phyloP scores from a whole-genome alignment of 768 basidiomycete genomes.

The Tylopilus balloui region DNA sequence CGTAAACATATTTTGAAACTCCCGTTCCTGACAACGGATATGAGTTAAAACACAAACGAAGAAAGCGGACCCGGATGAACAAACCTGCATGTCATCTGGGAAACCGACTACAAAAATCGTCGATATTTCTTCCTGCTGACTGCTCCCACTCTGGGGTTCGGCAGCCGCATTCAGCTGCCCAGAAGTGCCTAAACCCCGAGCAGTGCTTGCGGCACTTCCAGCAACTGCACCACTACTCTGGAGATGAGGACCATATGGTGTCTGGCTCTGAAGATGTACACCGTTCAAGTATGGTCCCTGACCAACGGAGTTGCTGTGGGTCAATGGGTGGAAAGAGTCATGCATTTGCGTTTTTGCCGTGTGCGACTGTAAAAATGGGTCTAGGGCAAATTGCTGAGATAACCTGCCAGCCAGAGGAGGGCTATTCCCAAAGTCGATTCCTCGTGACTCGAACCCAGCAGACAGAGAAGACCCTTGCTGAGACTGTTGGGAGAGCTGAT shows the following conservation, averaged over 20 bases:
- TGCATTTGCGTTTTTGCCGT: constrained; percentile 30
- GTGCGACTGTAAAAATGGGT: constrained; percentile 33
- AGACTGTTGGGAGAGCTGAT: constrained; percentile 33
- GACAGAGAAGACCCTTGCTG: constrained; percentile 27
- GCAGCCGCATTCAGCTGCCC: constrained; percentile 25
- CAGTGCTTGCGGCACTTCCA: constrained; percentile 12
- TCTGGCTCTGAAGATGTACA: constrained; percentile 62
- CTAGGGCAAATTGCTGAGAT: constrained; percentile 31
- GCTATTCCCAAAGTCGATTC: constrained; percentile 33
- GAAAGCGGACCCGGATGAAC: constrained; percentile 28
- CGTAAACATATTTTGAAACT: constrained; percentile 99
- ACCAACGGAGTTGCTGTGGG: constrained; percentile 29
- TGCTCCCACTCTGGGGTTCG: constrained; percentile 23
- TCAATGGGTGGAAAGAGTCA: constrained; percentile 31
- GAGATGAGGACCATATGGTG: constrained; percentile 70
- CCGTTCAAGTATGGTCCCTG: constrained; percentile 37
- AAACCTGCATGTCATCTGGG: constrained; percentile 96
- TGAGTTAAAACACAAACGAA: constrained; percentile 12
- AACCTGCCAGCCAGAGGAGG: constrained; percentile 25
- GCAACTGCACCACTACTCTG: constrained; percentile 38
- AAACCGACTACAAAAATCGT: constrained; percentile 99
- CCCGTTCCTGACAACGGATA: constrained; percentile 69
- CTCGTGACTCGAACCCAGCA: constrained; percentile 25
- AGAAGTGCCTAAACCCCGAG: constrained; percentile 28
- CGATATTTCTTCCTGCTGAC: constrained; percentile 79